Conservation (phyloP, 768 basidiomycete genomes). For the Xerocomellus intermedius region DNA sequence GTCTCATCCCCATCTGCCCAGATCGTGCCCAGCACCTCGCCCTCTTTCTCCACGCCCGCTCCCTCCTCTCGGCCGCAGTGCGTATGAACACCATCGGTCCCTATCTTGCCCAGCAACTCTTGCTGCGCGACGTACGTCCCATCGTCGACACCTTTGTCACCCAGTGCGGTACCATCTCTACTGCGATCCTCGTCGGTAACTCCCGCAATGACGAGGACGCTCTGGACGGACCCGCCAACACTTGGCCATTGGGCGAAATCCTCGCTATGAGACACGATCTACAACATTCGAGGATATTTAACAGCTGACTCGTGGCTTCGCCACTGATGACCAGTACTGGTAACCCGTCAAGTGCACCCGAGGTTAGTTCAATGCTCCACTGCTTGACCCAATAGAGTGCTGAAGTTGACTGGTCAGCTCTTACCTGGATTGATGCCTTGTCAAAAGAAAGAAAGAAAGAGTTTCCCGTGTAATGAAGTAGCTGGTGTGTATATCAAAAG, state of each 20-base stretch:
- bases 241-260: conserved; percentile 96
- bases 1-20: conserved; percentile 31
- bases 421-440: no score
- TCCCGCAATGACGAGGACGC: not conserved
- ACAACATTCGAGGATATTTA: conserved; percentile 96
- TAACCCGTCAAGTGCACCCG: no score
- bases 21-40: conserved; percentile 84
- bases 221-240: conserved; percentile 73
- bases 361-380: no score
- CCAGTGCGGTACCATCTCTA: conserved; percentile 48
- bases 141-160: conserved; percentile 57
- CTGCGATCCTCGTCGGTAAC: conserved; percentile 37
- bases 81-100: conserved; percentile 91
- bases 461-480: no score
- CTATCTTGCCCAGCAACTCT: conserved; percentile 85
- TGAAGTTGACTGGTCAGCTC: no score
- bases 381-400: no score
- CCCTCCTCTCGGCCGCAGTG: conserved; percentile 88
- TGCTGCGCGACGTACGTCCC: conserved; percentile 69
- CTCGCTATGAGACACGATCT: conserved; percentile 87
- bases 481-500: no score
- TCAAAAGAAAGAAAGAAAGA: no score
- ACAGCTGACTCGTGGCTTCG: conserved; percentile 50
- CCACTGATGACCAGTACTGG: no score
- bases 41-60: conserved; percentile 89